Evolutionary conservation across 768 basidiomycete species (phyloP).

Genomic region (Holtermanniella nyarrowii): DNA sequence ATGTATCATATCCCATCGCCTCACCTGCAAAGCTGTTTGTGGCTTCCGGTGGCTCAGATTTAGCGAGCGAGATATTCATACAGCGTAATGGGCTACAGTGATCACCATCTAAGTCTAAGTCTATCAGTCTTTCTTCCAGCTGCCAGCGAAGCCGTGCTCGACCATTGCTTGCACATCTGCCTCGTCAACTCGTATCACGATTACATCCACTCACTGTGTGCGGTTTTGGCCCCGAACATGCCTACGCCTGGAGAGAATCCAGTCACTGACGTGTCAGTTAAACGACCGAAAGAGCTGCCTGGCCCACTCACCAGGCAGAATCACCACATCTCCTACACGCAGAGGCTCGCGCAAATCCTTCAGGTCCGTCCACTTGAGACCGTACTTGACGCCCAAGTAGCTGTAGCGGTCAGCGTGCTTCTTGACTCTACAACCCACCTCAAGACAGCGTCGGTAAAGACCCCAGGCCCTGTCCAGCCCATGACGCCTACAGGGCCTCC

Average conservation of each 20-base stretch:
- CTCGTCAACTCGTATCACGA: neutral
- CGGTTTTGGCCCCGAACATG: slow-evolving; percentile 24
- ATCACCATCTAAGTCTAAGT: neutral
- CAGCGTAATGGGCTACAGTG: neutral
- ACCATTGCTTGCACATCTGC: slow-evolving; percentile 38
- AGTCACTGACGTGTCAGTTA: slow-evolving; percentile 17
- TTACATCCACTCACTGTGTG: slow-evolving; percentile 16
- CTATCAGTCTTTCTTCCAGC: slow-evolving; percentile 18
- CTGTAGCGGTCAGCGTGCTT: neutral
- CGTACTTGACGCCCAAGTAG: slow-evolving; percentile 39
- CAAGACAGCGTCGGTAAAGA: slow-evolving; percentile 42
- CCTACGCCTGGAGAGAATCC: slow-evolving; percentile 40
- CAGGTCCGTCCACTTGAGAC: slow-evolving; percentile 41
- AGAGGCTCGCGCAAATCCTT: slow-evolving; percentile 31
- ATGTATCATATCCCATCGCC: neutral
- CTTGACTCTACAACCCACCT: slow-evolving; percentile 16
- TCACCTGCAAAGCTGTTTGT: neutral
- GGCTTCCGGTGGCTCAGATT: no score
- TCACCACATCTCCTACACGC: slow-evolving; percentile 40
- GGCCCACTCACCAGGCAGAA: slow-evolving; percentile 37
- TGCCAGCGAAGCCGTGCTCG: slow-evolving; percentile 32
- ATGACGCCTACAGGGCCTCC: slow-evolving; percentile 42
- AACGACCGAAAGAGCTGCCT: neutral
- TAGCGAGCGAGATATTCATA: neutral
- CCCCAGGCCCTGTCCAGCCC: slow-evolving; percentile 44